Base-by-base conservation (phyloP, 768 basidiomycete genomes). In the Lenzites betulinus region DNA sequence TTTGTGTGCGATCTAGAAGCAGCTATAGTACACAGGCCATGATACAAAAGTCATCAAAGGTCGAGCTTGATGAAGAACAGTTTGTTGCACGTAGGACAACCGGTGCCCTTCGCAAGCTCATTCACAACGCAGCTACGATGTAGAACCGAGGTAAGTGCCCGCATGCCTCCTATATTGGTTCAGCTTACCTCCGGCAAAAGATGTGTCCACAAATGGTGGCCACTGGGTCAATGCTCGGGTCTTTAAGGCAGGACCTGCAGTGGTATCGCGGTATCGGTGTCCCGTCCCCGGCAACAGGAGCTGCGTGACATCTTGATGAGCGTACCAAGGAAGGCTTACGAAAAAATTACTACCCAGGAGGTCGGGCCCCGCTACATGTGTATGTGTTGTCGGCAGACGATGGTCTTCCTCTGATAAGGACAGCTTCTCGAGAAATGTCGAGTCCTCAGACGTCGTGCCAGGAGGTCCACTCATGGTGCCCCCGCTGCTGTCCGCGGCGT, bases 61-160 rank as follows among this genome's bases (percentile, higher is more conserved):
- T 54, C 41, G 26, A 54, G 42, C 38, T 54, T 54, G 28, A 54
- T 42, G 22, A 54, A 33, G 42, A 53, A 44, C 26, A 30, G 12
- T 30, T n/a, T 43, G 28, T 43, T n/a, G 53, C 53, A 54, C 13
- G 23, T 41, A 4, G 53, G 53, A n/a, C 53, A 54, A 5, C 26
- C 12, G n/a, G 26, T 16, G 12, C 18, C 20, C 13, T 6, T 9
- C 8, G 43, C 25, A 8, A 54, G 18, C 28, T 33, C n/a, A 22
- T 23, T 12, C 1, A 54, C 25, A 28, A 54, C 43, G 18, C 53
- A 54, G 9, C 53, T 54, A 7, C 18, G 30, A 33, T 33, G 30
- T 33, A 4, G 6, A 12, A 8, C 11, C 18, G 28, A 1, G n/a
- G 16, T 18, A 18, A 20, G 30, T 12, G n/a, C 18, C 2, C 28